Evolutionary conservation across 805 yeast species (phyloP).

Genomic region (Kuraishia cidri): DNA sequence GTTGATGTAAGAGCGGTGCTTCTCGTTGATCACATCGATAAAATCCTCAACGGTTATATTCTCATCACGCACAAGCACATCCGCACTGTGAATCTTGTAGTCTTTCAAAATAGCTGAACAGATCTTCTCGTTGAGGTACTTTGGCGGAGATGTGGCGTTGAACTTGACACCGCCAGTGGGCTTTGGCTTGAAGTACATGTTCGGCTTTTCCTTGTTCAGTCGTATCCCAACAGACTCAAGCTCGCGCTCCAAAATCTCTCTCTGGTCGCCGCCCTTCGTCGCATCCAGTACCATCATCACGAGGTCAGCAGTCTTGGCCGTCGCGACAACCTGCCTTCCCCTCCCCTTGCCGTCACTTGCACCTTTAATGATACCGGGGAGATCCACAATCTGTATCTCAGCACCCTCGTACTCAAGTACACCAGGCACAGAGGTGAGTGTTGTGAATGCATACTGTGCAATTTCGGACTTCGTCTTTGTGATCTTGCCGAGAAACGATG

Average conservation of each 20-base stretch:
- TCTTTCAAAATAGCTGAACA: slow-evolving; percentile 73
- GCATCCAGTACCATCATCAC: slow-evolving; percentile 93
- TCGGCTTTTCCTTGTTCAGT: slow-evolving; percentile 74
- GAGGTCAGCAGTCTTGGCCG: slow-evolving; percentile 91
- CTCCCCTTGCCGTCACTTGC: slow-evolving; percentile 97
- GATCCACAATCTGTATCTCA: slow-evolving; percentile 92
- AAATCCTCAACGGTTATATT: slow-evolving; percentile 86
- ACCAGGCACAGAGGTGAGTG: slow-evolving; percentile 94
- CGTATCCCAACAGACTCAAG: slow-evolving; percentile 92
- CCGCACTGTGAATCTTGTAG: slow-evolving; percentile 88
- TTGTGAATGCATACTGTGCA: slow-evolving; percentile 92
- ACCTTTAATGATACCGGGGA: slow-evolving; percentile 96
- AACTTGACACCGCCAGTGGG: slow-evolving; percentile 89
- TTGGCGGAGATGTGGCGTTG: slow-evolving; percentile 75
- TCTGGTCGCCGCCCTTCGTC: slow-evolving; percentile 85
- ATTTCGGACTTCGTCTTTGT: slow-evolving; percentile 93
- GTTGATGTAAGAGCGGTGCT: slow-evolving; percentile 79
- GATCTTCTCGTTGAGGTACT: slow-evolving; percentile 71
- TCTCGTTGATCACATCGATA: slow-evolving; percentile 84
- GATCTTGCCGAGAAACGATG: slow-evolving; percentile 79
- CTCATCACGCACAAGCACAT: slow-evolving; percentile 83
- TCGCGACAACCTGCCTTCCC: slow-evolving; percentile 94
- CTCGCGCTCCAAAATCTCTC: slow-evolving; percentile 80
- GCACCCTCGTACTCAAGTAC: slow-evolving; percentile 94
- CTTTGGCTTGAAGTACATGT: slow-evolving; percentile 68